Evolutionary conservation across 352 stramenopile species (phyloP).

Genomic region (Peronosclerospora sorghi): DNA sequence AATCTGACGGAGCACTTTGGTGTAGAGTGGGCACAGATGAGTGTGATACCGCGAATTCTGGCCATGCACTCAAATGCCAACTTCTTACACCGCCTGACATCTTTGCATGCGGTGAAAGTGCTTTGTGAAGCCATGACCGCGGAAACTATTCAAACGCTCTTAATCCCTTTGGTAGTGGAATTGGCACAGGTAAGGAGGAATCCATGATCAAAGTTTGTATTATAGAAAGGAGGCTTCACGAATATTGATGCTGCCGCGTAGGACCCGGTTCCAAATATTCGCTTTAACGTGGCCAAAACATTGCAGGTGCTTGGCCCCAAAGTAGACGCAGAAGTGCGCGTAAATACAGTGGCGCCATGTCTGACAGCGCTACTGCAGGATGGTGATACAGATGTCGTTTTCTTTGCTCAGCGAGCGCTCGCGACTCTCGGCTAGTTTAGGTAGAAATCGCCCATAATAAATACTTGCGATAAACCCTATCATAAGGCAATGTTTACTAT

Average conservation of each 20-base stretch:
- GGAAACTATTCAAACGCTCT: constrained; percentile 67
- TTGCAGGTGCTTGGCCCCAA: constrained; percentile 80
- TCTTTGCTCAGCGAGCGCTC: constrained; percentile 83
- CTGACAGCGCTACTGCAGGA: constrained; percentile 85
- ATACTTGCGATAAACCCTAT: constrained; percentile 20
- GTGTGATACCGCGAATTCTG: constrained; percentile 92
- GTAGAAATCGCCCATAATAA: constrained; percentile 21
- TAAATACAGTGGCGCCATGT: constrained; percentile 73
- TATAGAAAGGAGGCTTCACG: background rate
- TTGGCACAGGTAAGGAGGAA: constrained; percentile 70
- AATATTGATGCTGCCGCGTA: constrained; percentile 17
- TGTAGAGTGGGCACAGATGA: constrained; percentile 88
- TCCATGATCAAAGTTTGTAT: background rate
- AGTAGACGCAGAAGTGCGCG: constrained; percentile 50
- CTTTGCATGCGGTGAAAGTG: constrained; percentile 82
- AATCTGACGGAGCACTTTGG: constrained; percentile 92
- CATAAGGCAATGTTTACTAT: constrained; percentile 6
- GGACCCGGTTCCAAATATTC: constrained; percentile 95
- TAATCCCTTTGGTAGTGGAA: constrained; percentile 89
- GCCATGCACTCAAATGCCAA: constrained; percentile 89
- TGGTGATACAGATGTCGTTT: constrained; percentile 89
- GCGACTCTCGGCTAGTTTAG: constrained; percentile 40
- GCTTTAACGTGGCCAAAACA: constrained; percentile 97
- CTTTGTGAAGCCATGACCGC: constrained; percentile 64
- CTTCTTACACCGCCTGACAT: constrained; percentile 92